These are phyloP conservation scores for Rhododendron mucronatum DNA, from an alignment of 148 eudicot species.

Conservation along the genomic window DNA sequence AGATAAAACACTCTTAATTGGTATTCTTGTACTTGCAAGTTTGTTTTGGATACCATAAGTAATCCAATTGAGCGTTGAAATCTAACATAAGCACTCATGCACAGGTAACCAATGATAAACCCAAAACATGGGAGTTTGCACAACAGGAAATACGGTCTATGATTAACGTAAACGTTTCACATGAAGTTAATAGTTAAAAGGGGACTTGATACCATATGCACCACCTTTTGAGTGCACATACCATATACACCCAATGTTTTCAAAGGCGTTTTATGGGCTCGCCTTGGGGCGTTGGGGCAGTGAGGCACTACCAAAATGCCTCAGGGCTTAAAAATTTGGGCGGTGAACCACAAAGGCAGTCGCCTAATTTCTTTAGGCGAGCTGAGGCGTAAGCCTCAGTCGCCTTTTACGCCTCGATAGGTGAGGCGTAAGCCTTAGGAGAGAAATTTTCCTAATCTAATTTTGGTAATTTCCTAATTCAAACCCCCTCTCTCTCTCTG, in stretches of 20 bases:
- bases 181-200: not conserved
- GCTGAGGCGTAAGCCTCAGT: too few species aligned
- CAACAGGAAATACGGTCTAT: not conserved
- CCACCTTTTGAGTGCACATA: not conserved
- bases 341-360: too few species aligned
- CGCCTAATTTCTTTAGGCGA: too few species aligned
- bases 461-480: too few species aligned
- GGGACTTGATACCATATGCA: not conserved
- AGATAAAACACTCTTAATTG: not conserved
- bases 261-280: too few species aligned
- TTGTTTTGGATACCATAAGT: not conserved
- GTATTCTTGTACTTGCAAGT: not conserved
- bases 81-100: not conserved
- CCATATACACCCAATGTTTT: not conserved
- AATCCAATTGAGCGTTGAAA: not conserved
- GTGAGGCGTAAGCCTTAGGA: too few species aligned
- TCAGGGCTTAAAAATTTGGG: too few species aligned
- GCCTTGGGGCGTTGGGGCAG: too few species aligned
- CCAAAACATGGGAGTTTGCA: not conserved
- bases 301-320: too few species aligned
- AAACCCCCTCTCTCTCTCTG: too few species aligned
- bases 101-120: not conserved
- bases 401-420: too few species aligned
- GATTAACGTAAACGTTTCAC: not conserved
- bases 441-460: too few species aligned